Base-by-base conservation (phyloP, 768 basidiomycete species). In the Dendrothele bispora region DNA sequence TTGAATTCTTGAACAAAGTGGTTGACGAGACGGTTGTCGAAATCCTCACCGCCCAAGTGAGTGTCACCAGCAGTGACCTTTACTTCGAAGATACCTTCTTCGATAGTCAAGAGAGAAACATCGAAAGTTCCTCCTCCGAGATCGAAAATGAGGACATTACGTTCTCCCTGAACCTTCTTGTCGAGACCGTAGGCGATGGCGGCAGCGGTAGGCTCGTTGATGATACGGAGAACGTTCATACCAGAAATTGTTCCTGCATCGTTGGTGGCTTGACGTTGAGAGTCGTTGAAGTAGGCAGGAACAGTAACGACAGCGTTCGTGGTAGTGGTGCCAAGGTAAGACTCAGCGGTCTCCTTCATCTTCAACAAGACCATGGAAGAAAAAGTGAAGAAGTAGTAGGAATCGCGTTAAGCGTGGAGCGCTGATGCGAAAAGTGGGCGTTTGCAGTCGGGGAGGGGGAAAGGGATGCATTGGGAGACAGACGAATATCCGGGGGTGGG, bases 221-320 rank as follows among this genome's bases (percentile, higher is more conserved):
- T 91, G 65, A 97, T 94, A 70, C 93, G 91, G 65, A 98, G 89
- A 50, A 97, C 90, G 58, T 88, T 83, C 46, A 98, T 86, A 64
- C 94, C 95, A 32, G 95, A 88, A 60, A 97, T 95, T 30, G 86
- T 86, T 61, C 94, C 93, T 50, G 95, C 92, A 62, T 98, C 95
- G 74, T 98, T 98, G 70, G 95, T 98, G 10, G 95, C 95, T 69
- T 98, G 95, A 64, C 95, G 91, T 71, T 98, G 95, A 61, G 95
- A 94, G 74, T 98, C 95, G 67, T 98, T 98, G 84, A 95, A 95
- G 79, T 95, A n/a, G n/a, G n/a, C n/a, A n/a, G n/a, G n/a, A n/a
- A n/a, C n/a, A n/a, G n/a, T n/a, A n/a, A n/a, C n/a, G n/a, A n/a
- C n/a, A n/a, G n/a, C n/a, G n/a, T n/a, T n/a, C n/a, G n/a, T n/a